phyloP scores from a whole-genome alignment of 306 rosid species.

The Casuarina equisetifolia region DNA sequence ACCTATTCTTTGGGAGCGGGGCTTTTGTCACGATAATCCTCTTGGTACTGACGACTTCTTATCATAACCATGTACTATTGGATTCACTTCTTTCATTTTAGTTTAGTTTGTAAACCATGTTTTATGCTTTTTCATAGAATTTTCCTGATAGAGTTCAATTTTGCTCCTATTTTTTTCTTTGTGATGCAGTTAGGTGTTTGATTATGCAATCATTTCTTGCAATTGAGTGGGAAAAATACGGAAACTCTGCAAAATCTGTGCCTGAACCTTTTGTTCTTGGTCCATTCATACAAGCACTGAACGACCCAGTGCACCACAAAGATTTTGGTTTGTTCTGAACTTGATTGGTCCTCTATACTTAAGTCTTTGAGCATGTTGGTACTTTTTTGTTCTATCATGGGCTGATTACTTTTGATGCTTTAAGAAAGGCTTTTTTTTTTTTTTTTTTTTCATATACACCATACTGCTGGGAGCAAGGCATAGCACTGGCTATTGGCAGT shows the following conservation, averaged over 20 bases:
- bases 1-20: constrained; percentile 88
- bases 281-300: constrained; percentile 76
- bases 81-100: neutral
- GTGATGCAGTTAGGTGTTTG: constrained; percentile 88
- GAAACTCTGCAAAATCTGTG: constrained; percentile 54
- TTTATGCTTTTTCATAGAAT: constrained; percentile 13
- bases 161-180: constrained; percentile 19
- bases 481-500: neutral
- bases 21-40: constrained; percentile 88
- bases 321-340: constrained; percentile 67
- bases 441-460: neutral
- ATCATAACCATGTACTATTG: constrained; percentile 18
- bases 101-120: constrained; percentile 9
- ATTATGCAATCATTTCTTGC: constrained; percentile 86
- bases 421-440: neutral
- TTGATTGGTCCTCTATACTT: constrained; percentile 18
- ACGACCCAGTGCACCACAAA: constrained; percentile 91
- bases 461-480: neutral
- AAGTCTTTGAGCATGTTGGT: constrained; percentile 23
- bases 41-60: constrained; percentile 55
- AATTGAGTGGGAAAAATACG: constrained; percentile 63
- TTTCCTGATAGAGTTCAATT: constrained; percentile 16
- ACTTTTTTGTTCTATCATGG: constrained; percentile 17
- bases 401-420: neutral
- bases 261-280: constrained; percentile 81